Conservation (phyloP, 352 stramenopile genomes). For the Phytophthora boehmeriae region DNA sequence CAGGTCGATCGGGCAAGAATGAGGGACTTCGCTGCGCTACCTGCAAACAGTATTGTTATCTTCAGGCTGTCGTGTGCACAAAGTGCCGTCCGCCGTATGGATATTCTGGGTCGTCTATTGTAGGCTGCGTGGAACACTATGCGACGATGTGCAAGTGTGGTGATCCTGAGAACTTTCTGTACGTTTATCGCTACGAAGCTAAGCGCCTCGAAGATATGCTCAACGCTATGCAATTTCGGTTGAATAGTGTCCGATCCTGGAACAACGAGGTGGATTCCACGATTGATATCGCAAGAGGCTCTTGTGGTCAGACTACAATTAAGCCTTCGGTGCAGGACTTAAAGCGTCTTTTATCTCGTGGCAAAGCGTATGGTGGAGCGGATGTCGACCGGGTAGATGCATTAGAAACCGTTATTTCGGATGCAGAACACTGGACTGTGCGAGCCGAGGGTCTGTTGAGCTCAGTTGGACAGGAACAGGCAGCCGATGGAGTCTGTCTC, state of each 20-base stretch:
- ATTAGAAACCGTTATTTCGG: constrained; percentile 32
- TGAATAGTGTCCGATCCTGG: constrained; percentile 52
- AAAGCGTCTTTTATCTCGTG: constrained; percentile 38
- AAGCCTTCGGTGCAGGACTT: constrained; percentile 30
- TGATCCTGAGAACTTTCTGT: constrained; percentile 57
- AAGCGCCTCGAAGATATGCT: constrained; percentile 47
- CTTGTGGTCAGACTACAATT: neutral
- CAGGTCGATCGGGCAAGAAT: constrained; percentile 75
- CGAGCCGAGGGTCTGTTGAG: constrained; percentile 30
- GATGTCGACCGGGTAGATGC: constrained; percentile 32
- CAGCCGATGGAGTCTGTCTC: neutral
- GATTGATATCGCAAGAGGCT: constrained; percentile 15
- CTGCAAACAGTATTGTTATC: constrained; percentile 89
- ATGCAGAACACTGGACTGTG: constrained; percentile 29
- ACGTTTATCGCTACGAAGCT: constrained; percentile 59
- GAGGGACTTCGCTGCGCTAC: constrained; percentile 73
- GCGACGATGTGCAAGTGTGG: constrained; percentile 81
- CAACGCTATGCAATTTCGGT: constrained; percentile 31
- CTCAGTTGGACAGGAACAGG: constrained; percentile 5
- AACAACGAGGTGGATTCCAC: constrained; percentile 34
- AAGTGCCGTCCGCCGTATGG: constrained; percentile 62
- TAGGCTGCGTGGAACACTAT: constrained; percentile 83
- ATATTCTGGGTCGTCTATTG: constrained; percentile 28
- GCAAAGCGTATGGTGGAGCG: constrained; percentile 40
- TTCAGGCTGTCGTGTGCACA: constrained; percentile 83